These are phyloP conservation scores for Flaveria floridana DNA, from an alignment of 140 eudicot genomes.

Conservation along the genomic window DNA sequence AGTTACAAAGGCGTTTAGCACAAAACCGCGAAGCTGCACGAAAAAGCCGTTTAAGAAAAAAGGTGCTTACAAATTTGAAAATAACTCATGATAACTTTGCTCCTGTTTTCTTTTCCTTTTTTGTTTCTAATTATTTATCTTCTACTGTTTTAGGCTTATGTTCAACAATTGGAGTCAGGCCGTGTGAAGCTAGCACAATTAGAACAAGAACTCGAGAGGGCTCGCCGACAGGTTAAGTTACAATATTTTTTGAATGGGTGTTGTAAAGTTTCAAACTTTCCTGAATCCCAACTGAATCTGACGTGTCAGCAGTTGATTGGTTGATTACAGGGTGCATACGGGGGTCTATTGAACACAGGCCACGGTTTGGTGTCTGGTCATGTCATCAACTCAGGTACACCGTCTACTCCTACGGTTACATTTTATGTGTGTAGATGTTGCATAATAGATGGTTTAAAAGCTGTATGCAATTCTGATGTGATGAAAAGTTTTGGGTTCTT, in stretches of 20 bases:
- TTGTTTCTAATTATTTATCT: not conserved
- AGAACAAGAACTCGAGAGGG: slow-evolving; percentile 74
- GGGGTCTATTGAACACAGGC: slow-evolving; percentile 44
- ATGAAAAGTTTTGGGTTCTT: slow-evolving; percentile 3
- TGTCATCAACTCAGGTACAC: slow-evolving; percentile 53
- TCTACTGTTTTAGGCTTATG: slow-evolving; percentile 59
- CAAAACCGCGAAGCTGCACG: slow-evolving; percentile 99
- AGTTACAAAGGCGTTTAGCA: slow-evolving; percentile 90
- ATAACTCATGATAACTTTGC: not conserved
- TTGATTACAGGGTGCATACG: slow-evolving; percentile 55
- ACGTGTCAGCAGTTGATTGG: slow-evolving; percentile 16
- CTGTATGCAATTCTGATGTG: not conserved
- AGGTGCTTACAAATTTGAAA: slow-evolving; percentile 41
- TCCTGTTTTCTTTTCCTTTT: slow-evolving; percentile 5
- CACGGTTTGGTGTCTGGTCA: slow-evolving; percentile 42
- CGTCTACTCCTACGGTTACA: slow-evolving; percentile 4
- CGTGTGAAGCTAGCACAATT: slow-evolving; percentile 85
- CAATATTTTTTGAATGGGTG: not conserved
- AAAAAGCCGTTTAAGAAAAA: slow-evolving; percentile 80
- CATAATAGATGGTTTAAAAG: not conserved
- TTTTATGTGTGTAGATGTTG: not conserved
- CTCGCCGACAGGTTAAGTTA: slow-evolving; percentile 69
- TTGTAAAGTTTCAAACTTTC: not conserved
- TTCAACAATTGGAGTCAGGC: slow-evolving; percentile 85
- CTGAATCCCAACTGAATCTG: slow-evolving; percentile 19